phyloP scores from a whole-genome alignment of 2,329 filamentous ascomycete genomes.

The Fusarium liriodendri region DNA sequence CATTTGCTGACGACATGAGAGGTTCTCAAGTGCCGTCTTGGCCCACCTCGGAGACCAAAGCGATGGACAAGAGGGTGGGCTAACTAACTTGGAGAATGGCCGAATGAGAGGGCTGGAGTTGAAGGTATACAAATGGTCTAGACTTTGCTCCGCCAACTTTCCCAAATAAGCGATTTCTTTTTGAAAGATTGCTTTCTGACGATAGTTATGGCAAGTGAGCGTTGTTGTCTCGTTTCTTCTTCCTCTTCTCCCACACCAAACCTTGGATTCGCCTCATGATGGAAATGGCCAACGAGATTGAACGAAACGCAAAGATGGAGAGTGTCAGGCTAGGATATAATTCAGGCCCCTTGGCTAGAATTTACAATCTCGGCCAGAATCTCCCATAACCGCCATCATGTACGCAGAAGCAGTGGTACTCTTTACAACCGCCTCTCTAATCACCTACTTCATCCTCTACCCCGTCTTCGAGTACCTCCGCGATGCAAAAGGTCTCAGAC shows the following conservation, averaged over 20 bases:
- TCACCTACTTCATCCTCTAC: slow-evolving; percentile 31
- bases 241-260: background rate
- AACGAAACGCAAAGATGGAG: background rate
- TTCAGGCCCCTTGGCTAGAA: background rate
- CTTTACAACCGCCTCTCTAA: slow-evolving; percentile 8
- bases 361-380: background rate
- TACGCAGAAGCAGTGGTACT: slow-evolving; percentile 29
- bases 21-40: background rate
- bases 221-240: background rate
- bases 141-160: slow-evolving; percentile 1
- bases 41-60: too few relatives aligned
- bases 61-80: too few relatives aligned
- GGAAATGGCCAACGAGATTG: background rate
- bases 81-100: background rate
- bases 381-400: slow-evolving; percentile 20
- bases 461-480: slow-evolving; percentile 29
- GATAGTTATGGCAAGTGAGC: slow-evolving; percentile 12
- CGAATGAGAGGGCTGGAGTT: background rate
- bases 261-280: background rate
- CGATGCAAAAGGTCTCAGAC: slow-evolving; percentile 52
- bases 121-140: background rate
- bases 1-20: slow-evolving; percentile 1
- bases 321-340: slow-evolving; percentile 7
- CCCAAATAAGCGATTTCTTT: slow-evolving; percentile 7
- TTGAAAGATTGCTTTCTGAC: background rate